These are phyloP conservation scores for Chlamydomonas reinhardtii DNA, from an alignment of 163 green algal genomes.

Conservation along the genomic window DNA sequence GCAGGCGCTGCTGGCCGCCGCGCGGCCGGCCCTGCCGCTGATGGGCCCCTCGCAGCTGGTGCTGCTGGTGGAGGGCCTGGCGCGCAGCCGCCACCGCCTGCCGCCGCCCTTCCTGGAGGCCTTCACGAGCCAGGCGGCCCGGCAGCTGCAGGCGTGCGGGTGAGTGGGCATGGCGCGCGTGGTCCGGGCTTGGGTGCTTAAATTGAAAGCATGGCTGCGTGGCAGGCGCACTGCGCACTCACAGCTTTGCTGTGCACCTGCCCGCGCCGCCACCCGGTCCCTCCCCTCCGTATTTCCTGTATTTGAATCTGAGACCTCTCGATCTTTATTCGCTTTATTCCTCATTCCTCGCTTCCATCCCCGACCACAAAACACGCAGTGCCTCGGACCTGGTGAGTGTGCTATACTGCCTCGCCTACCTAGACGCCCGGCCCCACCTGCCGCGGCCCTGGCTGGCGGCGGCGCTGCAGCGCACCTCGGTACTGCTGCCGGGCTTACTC, in stretches of 20 bases:
- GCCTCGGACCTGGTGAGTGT: slow-evolving; percentile 25
- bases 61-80: slow-evolving; percentile 43
- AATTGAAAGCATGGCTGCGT: no score
- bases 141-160: slow-evolving; percentile 16
- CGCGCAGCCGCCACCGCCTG: slow-evolving; percentile 11
- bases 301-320: no score
- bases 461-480: background rate
- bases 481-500: slow-evolving; percentile 30
- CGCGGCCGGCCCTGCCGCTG: no score
- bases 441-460: slow-evolving; percentile 16
- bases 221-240: no score
- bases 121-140: background rate
- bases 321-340: no score
- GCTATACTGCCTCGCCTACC: slow-evolving; percentile 38
- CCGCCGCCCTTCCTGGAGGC: background rate
- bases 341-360: no score
- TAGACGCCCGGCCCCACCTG: background rate
- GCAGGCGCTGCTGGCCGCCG: slow-evolving; percentile 21
- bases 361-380: background rate
- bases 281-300: no score
- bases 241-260: no score
- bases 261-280: no score
- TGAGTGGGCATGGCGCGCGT: no score
- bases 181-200: no score
- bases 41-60: slow-evolving; percentile 33